Percentiles rank a stretch among this genome's conserved stretches.
Conservation (phyloP, 805 yeast species). For the Nakazawaea wyomingensis region DNA sequence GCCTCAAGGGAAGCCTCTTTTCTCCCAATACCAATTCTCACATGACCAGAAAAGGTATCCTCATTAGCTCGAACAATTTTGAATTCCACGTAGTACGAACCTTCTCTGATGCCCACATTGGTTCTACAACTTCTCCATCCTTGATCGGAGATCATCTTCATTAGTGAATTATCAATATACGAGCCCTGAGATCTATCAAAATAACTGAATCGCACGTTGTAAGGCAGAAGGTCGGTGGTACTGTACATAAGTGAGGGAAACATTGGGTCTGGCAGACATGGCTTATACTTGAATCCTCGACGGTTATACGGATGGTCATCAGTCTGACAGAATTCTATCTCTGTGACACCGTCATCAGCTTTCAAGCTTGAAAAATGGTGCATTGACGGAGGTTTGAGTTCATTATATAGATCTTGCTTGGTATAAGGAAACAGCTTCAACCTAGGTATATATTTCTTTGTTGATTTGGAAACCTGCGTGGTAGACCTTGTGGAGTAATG, state of each 20-base stretch:
- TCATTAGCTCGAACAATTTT: conserved; percentile 37
- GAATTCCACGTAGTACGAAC: conserved; percentile 76
- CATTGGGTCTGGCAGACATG: conserved; percentile 67
- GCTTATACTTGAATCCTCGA: conserved; percentile 74
- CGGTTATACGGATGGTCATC: conserved; percentile 83
- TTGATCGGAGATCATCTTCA: conserved; percentile 47
- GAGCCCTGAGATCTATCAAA: conserved; percentile 69
- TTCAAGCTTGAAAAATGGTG: conserved; percentile 13
- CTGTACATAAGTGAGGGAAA: conserved; percentile 57
- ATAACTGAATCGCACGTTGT: conserved; percentile 46
- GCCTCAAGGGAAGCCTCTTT: conserved; percentile 88
- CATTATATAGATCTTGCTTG: conserved; percentile 21
- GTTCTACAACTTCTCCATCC: conserved; percentile 84
- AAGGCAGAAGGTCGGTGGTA: conserved; percentile 73
- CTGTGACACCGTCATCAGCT: not conserved
- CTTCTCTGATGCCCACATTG: conserved; percentile 72
- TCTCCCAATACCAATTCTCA: conserved; percentile 78
- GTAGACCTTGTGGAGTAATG: conserved; percentile 14
- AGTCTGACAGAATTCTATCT: conserved; percentile 32
- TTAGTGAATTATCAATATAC: conserved; percentile 30
- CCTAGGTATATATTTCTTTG: conserved; percentile 22
- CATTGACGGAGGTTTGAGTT: conserved; percentile 18
- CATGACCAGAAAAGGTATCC: conserved; percentile 38
- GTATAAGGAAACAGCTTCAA: conserved; percentile 31
- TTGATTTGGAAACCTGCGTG: conserved; percentile 5